These are phyloP conservation scores for Pachyrhizus erosus DNA, from an alignment of 306 rosid species.

Conservation along the genomic window DNA sequence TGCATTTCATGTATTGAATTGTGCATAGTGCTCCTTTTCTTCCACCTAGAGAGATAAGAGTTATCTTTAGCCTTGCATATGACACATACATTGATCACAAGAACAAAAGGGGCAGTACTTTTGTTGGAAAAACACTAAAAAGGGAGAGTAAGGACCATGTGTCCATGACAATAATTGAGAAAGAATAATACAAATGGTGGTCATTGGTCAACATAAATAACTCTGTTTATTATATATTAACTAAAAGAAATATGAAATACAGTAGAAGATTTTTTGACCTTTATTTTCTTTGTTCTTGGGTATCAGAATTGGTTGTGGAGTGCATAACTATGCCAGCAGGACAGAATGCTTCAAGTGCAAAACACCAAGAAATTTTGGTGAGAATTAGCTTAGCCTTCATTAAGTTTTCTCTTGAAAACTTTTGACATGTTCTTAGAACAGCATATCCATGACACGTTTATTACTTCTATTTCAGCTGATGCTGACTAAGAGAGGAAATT, in stretches of 20 bases:
- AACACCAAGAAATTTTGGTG: conserved; percentile 69
- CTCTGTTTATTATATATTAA: neutral
- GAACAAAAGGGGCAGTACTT: neutral
- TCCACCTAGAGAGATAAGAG: neutral
- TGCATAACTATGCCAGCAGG: conserved; percentile 91
- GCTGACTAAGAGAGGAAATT: conserved; percentile 45
- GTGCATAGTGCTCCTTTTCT: neutral
- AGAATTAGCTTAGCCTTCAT: conserved; percentile 6
- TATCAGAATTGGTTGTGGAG: conserved; percentile 78
- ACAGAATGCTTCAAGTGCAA: conserved; percentile 80
- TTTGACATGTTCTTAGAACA: conserved; percentile 14
- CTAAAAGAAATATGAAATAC: neutral
- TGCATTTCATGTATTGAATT: conserved; percentile 18
- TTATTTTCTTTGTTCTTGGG: conserved; percentile 30
- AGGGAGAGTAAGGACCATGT: conserved; percentile 1
- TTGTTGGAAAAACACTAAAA: neutral
- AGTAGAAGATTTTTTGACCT: neutral
- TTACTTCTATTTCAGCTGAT: conserved; percentile 49
- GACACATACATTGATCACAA: neutral
- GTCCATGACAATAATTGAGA: conserved; percentile 1
- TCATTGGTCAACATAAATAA: neutral
- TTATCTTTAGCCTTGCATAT: neutral
- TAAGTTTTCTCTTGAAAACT: neutral
- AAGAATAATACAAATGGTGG: neutral
- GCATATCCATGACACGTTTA: conserved; percentile 32